Evolutionary conservation across 768 basidiomycete species (phyloP).

Genomic region (Tricholoma hemisulphureum): DNA sequence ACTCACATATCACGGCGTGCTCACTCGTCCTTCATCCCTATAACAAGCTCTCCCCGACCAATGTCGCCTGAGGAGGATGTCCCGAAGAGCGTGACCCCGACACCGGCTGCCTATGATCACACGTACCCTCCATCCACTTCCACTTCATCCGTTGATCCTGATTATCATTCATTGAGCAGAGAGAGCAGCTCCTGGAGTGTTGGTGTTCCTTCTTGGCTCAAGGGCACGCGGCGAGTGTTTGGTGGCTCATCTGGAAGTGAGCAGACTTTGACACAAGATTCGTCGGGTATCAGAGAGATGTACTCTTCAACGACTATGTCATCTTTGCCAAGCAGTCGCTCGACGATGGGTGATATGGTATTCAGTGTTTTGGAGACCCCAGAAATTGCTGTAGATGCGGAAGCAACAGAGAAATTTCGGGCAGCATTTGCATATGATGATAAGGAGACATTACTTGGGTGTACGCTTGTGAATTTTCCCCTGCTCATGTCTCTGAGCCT

Average conservation of each 20-base stretch:
- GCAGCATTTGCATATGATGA: conserved; percentile 83
- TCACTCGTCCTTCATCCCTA: conserved; percentile 58
- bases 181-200: conserved; percentile 59
- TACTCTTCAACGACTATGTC: conserved; percentile 47
- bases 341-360: conserved; percentile 56
- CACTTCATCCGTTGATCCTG: conserved; percentile 45
- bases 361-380: conserved; percentile 83
- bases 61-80: conserved; percentile 10
- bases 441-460: conserved; percentile 82
- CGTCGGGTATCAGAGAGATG: conserved; percentile 54
- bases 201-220: conserved; percentile 73
- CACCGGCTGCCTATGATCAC: conserved; percentile 44
- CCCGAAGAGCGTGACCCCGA: conserved; percentile 21
- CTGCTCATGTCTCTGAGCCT: background rate
- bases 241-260: conserved; percentile 28
- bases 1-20: conserved; percentile 65
- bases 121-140: conserved; percentile 79
- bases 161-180: conserved; percentile 48
- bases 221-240: conserved; percentile 44
- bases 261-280: conserved; percentile 24
- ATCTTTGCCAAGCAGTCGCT: conserved; percentile 31
- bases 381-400: conserved; percentile 57
- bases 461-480: conserved; percentile 48
- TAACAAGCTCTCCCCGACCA: conserved; percentile 44
- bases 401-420: conserved; percentile 74